phyloP scores from a whole-genome alignment of 176 grass and related monocot genomes.

The Oropetium thomaeum region DNA sequence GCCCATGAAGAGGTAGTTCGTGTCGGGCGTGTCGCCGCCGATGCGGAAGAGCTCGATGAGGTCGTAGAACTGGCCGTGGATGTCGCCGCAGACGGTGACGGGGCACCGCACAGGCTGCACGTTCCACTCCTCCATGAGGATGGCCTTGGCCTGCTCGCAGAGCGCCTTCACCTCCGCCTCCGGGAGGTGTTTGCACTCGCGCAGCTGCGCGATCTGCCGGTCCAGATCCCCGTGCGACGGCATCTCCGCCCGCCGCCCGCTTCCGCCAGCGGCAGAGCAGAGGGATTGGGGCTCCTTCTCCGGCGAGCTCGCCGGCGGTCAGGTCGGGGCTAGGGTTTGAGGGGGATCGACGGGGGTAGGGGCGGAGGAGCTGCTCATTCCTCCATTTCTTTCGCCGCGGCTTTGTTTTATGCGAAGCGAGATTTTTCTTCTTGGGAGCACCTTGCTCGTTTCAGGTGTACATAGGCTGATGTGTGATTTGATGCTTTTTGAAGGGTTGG shows the following conservation, averaged over 20 bases:
- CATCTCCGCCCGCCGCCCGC: conserved; percentile 46
- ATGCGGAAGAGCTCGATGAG: conserved; percentile 98
- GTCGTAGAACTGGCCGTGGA: conserved; percentile 98
- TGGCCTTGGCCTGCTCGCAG: conserved; percentile 94
- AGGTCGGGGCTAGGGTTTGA: conserved; percentile 47
- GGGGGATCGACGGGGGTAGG: conserved; percentile 30
- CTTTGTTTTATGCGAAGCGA: conserved; percentile 41
- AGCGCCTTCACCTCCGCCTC: conserved; percentile 82
- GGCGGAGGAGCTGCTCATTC: conserved; percentile 36
- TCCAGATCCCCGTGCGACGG: conserved; percentile 93
- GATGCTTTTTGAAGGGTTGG: background rate
- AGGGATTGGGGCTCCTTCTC: background rate
- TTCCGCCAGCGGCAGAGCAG: background rate
- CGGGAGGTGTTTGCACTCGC: conserved; percentile 73
- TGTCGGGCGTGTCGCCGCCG: conserved; percentile 90
- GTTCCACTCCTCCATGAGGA: conserved; percentile 98
- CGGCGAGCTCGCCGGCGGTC: conserved; percentile 19
- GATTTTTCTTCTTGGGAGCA: conserved; percentile 34
- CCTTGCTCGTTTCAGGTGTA: conserved; percentile 4
- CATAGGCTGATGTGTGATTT: background rate
- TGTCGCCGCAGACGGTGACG: conserved; percentile 96
- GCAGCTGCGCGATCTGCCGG: conserved; percentile 94
- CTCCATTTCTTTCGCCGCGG: conserved; percentile 40
- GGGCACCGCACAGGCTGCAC: conserved; percentile 95
- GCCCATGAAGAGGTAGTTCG: conserved; percentile 99